These are phyloP conservation scores for Kwoniella heveanensis DNA, from an alignment of 768 basidiomycete genomes.

Conservation along the genomic window DNA sequence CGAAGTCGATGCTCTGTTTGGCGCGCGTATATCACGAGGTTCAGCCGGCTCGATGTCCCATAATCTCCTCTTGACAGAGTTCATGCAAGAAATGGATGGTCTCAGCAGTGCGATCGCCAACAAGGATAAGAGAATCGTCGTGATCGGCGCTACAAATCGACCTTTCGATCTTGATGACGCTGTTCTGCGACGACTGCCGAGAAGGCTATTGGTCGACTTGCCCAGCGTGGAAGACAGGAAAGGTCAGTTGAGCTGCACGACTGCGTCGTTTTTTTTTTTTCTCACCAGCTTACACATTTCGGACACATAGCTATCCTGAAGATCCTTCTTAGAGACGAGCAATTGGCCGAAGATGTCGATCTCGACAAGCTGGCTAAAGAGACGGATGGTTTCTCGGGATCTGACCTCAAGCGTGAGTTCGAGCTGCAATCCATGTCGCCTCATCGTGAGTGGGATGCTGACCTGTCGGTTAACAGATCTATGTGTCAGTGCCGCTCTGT, in stretches of 20 bases:
- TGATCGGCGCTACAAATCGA: slow-evolving; percentile 92
- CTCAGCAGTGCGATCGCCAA: slow-evolving; percentile 66
- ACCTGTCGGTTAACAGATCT: slow-evolving; percentile 63
- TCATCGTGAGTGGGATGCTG: not conserved
- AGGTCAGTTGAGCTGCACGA: slow-evolving; percentile 61
- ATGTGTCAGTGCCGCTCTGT: slow-evolving; percentile 87
- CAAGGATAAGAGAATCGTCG: slow-evolving; percentile 76
- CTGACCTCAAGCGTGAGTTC: slow-evolving; percentile 84
- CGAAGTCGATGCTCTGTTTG: slow-evolving; percentile 90
- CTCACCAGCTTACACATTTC: not conserved
- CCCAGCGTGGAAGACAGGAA: slow-evolving; percentile 82
- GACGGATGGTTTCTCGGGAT: slow-evolving; percentile 76
- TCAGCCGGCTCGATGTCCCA: slow-evolving; percentile 80
- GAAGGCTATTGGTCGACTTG: slow-evolving; percentile 82
- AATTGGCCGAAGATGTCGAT: slow-evolving; percentile 57
- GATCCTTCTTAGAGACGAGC: slow-evolving; percentile 82
- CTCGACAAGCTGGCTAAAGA: slow-evolving; percentile 40
- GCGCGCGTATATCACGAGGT: slow-evolving; percentile 76
- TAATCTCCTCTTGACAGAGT: slow-evolving; percentile 65
- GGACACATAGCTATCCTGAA: slow-evolving; percentile 74
- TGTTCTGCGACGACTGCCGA: slow-evolving; percentile 81
- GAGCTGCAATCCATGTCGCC: too few relatives aligned
- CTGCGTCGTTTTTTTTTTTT: too few relatives aligned
- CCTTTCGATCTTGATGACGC: slow-evolving; percentile 65
- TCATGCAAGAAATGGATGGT: slow-evolving; percentile 82